phyloP scores from a whole-genome alignment of 108 stramenopile species.

The Schizochytrium sp. region DNA sequence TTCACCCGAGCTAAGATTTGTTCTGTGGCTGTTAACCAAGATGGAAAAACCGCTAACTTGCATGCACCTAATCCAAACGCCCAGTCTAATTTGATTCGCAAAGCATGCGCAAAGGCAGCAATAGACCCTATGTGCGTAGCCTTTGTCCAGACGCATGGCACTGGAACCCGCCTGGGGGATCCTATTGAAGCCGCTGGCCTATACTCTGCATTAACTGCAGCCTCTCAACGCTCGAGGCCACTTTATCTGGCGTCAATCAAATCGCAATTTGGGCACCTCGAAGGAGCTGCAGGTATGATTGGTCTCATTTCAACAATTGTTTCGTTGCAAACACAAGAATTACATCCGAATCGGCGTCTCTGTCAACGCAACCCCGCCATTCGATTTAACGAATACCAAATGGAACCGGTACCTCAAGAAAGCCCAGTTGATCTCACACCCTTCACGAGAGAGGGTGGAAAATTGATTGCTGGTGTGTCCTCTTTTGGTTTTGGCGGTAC shows the following conservation, averaged over 20 bases:
- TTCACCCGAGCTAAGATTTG: not conserved
- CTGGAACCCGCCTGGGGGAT: constrained; percentile 62
- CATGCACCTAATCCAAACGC: constrained; percentile 57
- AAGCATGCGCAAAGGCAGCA: not conserved
- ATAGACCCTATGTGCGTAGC: constrained; percentile 13
- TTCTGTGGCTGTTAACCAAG: constrained; percentile 18
- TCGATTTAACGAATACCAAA: not conserved
- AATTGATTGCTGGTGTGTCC: not conserved
- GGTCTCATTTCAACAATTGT: not conserved
- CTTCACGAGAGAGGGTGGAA: not conserved
- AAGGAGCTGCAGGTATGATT: constrained; percentile 50
- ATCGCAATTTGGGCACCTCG: constrained; percentile 53
- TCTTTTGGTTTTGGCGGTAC: constrained; percentile 45
- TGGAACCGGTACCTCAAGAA: not conserved
- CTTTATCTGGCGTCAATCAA: not conserved
- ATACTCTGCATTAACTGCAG: not conserved
- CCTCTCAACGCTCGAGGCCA: not conserved
- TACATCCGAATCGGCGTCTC: constrained; percentile 14
- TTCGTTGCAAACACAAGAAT: constrained; percentile 9
- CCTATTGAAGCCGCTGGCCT: constrained; percentile 60
- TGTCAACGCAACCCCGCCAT: not conserved
- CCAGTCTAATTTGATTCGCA: not conserved
- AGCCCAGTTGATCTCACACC: not conserved
- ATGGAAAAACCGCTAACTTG: constrained; percentile 51
- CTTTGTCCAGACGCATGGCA: constrained; percentile 60